Evolutionary conservation across 768 basidiomycete genomes (phyloP).

Genomic region (Xerocomus potaroensis): DNA sequence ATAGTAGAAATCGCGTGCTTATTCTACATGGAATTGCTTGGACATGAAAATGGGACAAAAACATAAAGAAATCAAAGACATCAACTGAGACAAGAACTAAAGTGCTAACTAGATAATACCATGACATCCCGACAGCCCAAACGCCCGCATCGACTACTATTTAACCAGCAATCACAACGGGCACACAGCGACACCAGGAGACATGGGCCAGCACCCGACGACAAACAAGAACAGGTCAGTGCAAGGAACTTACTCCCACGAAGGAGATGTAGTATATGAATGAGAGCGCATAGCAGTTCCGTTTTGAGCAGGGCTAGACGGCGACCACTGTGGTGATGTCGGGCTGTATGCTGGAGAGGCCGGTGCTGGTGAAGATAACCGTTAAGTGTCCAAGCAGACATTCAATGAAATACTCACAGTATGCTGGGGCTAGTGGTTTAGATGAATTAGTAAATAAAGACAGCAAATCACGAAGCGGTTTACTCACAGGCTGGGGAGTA

Average conservation of each 20-base stretch:
- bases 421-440: constrained; percentile 58
- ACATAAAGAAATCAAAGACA: constrained; percentile 7
- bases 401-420: constrained; percentile 51
- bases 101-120: constrained; percentile 20
- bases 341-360: constrained; percentile 86
- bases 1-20: constrained; percentile 15
- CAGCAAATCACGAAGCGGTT: background rate
- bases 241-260: constrained; percentile 40
- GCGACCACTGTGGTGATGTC: constrained; percentile 81
- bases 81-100: constrained; percentile 16
- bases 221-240: constrained; percentile 8
- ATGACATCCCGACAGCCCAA: constrained; percentile 9
- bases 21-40: constrained; percentile 35
- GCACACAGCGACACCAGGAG: constrained; percentile 4
- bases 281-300: constrained; percentile 37
- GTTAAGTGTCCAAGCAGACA: constrained; percentile 3
- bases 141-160: constrained; percentile 1
- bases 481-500: constrained; percentile 85
- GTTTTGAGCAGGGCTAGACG: constrained; percentile 69
- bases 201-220: constrained; percentile 11
- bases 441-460: constrained; percentile 4
- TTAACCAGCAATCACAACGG: constrained; percentile 7
- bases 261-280: constrained; percentile 47
- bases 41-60: constrained; percentile 16
- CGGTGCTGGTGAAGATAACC: constrained; percentile 47